These are phyloP conservation scores for Fusarium dimerum DNA, from an alignment of 2,329 filamentous ascomycete genomes.

Conservation along the genomic window DNA sequence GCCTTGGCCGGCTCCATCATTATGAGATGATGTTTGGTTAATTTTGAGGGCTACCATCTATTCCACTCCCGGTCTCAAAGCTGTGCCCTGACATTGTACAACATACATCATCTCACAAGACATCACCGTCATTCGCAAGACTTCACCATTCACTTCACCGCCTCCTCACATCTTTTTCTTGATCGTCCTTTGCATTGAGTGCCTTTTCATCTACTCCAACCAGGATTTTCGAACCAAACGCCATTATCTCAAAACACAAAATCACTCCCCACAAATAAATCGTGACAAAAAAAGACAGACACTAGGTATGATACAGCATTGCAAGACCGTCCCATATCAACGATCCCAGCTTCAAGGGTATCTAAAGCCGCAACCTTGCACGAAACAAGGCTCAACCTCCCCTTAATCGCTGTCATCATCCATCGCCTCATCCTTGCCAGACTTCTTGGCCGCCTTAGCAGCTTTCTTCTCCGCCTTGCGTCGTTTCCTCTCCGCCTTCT, in stretches of 20 bases:
- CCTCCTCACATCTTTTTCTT: slow-evolving; percentile 10
- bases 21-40: too few species aligned
- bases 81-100: neutral
- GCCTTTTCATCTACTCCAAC: slow-evolving; percentile 31
- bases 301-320: slow-evolving; percentile 29
- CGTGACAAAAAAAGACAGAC: slow-evolving; percentile 17
- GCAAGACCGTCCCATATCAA: slow-evolving; percentile 27
- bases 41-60: too few species aligned
- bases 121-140: neutral
- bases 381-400: slow-evolving; percentile 7
- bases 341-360: slow-evolving; percentile 24
- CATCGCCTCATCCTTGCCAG: slow-evolving; percentile 50
- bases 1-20: too few species aligned
- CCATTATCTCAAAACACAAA: slow-evolving; percentile 24
- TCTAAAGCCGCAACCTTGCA: slow-evolving; percentile 13
- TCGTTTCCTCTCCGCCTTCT: slow-evolving; percentile 62
- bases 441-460: slow-evolving; percentile 58
- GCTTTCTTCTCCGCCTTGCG: slow-evolving; percentile 63
- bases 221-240: slow-evolving; percentile 34
- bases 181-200: slow-evolving; percentile 32
- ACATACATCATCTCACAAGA: neutral
- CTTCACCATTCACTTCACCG: slow-evolving; percentile 2
- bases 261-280: slow-evolving; percentile 21
- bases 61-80: neutral
- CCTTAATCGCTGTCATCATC: slow-evolving; percentile 55